phyloP scores from a whole-genome alignment of 2,329 filamentous ascomycete species.

The Pyrenochaeta sp. region DNA sequence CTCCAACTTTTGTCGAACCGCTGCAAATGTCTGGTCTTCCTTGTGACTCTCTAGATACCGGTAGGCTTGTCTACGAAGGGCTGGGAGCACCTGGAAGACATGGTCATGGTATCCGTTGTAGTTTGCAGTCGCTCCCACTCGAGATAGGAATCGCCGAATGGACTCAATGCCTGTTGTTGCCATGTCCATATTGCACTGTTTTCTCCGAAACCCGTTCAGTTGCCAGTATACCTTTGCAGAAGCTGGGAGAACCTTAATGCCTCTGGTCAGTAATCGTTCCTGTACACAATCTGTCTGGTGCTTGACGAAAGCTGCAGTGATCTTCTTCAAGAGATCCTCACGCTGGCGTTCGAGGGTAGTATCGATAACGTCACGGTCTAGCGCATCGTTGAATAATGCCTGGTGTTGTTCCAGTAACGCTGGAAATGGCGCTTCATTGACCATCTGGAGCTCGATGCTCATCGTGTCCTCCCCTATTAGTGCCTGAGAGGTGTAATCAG shows the following conservation, averaged over 20 bases:
- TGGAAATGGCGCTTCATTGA: too few species aligned
- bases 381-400: too few species aligned
- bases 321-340: too few species aligned
- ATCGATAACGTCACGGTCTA: too few species aligned
- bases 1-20: slow-evolving; percentile 8
- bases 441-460: too few species aligned
- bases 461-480: too few species aligned
- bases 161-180: slow-evolving; percentile 5
- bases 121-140: slow-evolving; percentile 10
- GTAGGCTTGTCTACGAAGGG: background rate
- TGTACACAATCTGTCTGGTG: too few species aligned
- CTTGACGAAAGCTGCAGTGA: too few species aligned
- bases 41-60: slow-evolving; percentile 6
- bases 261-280: too few species aligned
- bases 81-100: slow-evolving; percentile 9
- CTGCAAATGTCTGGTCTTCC: slow-evolving; percentile 8
- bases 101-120: slow-evolving; percentile 8
- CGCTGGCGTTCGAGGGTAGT: too few species aligned
- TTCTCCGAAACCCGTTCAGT: background rate
- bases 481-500: too few species aligned
- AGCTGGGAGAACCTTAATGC: background rate
- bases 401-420: too few species aligned
- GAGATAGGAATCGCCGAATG: slow-evolving; percentile 10
- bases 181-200: background rate
- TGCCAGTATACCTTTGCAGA: background rate